phyloP scores from a whole-genome alignment of 2,329 filamentous ascomycete genomes.

The Thielaviopsis ethacetica region DNA sequence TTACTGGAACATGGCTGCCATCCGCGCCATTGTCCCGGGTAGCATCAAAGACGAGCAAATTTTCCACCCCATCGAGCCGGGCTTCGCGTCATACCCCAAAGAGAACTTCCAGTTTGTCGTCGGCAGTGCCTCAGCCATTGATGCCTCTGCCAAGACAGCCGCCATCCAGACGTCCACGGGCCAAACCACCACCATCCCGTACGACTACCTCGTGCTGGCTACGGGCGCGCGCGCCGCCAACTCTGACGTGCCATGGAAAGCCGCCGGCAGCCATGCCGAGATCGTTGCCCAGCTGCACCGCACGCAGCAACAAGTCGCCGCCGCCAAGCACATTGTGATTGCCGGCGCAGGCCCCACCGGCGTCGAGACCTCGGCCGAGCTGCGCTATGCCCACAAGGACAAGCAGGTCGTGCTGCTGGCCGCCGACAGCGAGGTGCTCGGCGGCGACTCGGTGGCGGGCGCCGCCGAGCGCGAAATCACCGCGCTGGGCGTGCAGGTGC shows the following conservation, averaged over 20 bases:
- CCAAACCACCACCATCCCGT: slow-evolving; percentile 20
- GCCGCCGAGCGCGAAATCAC: slow-evolving; percentile 32
- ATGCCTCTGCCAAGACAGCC: slow-evolving; percentile 22
- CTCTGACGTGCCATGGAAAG: slow-evolving; percentile 35
- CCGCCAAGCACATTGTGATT: slow-evolving; percentile 36
- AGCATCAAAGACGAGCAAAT: slow-evolving; percentile 32
- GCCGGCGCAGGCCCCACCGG: slow-evolving; percentile 40
- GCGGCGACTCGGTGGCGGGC: slow-evolving; percentile 26
- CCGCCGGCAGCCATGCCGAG: slow-evolving; percentile 29
- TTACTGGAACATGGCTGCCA: slow-evolving; percentile 41
- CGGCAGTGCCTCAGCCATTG: slow-evolving; percentile 28
- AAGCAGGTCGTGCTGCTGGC: slow-evolving; percentile 34
- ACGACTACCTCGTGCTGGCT: slow-evolving; percentile 41
- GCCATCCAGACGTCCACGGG: slow-evolving; percentile 15
- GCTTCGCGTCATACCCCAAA: slow-evolving; percentile 32
- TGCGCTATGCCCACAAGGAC: slow-evolving; percentile 32
- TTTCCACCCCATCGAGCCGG: slow-evolving; percentile 31
- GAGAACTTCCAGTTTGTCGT: slow-evolving; percentile 35
- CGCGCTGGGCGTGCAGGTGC: slow-evolving; percentile 34
- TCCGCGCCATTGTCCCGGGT: slow-evolving; percentile 37
- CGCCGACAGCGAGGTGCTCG: slow-evolving; percentile 24
- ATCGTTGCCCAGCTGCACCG: slow-evolving; percentile 23
- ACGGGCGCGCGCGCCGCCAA: slow-evolving; percentile 32
- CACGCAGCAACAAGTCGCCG: slow-evolving; percentile 25
- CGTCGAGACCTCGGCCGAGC: slow-evolving; percentile 37